Evolutionary conservation across 106 monocot species (phyloP).

Genomic region (Agapanthus africanus): DNA sequence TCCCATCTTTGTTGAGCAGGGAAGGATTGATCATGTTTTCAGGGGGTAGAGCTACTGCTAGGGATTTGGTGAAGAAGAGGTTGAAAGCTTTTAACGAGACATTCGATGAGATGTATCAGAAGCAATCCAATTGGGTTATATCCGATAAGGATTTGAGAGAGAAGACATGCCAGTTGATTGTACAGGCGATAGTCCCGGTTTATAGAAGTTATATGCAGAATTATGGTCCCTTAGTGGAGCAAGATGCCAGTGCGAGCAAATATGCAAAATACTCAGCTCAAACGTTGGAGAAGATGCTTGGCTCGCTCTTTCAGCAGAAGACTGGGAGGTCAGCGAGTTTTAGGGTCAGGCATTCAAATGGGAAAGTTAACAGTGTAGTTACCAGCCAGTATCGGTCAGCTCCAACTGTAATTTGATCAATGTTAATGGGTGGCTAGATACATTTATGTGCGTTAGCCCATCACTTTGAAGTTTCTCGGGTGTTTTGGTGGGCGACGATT

Average conservation of each 20-base stretch:
- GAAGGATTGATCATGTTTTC: conserved; percentile 86
- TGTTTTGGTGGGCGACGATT: not conserved
- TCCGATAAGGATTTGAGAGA: conserved; percentile 77
- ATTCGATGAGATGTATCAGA: conserved; percentile 79
- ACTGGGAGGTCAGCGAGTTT: conserved; percentile 47
- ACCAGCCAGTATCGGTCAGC: conserved; percentile 34
- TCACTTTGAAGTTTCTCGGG: not conserved
- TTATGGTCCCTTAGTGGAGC: conserved; percentile 83
- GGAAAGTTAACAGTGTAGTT: conserved; percentile 30
- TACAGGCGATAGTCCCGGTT: conserved; percentile 59
- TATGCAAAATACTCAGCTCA: conserved; percentile 68
- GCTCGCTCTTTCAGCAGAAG: conserved; percentile 56
- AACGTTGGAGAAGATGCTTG: conserved; percentile 71
- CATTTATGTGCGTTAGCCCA: conserved; percentile 2
- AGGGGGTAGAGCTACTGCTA: conserved; percentile 73
- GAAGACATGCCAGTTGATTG: conserved; percentile 43
- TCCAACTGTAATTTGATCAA: conserved; percentile 35
- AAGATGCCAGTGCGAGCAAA: conserved; percentile 68
- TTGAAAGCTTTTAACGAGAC: conserved; percentile 64
- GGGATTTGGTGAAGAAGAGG: conserved; percentile 78
- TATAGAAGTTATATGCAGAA: conserved; percentile 89
- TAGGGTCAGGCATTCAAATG: conserved; percentile 40
- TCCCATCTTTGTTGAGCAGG: conserved; percentile 53
- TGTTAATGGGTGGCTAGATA: not conserved
- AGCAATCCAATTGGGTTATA: conserved; percentile 67